phyloP scores from a whole-genome alignment of 345 rosid genomes.

The Theobroma cacao region DNA sequence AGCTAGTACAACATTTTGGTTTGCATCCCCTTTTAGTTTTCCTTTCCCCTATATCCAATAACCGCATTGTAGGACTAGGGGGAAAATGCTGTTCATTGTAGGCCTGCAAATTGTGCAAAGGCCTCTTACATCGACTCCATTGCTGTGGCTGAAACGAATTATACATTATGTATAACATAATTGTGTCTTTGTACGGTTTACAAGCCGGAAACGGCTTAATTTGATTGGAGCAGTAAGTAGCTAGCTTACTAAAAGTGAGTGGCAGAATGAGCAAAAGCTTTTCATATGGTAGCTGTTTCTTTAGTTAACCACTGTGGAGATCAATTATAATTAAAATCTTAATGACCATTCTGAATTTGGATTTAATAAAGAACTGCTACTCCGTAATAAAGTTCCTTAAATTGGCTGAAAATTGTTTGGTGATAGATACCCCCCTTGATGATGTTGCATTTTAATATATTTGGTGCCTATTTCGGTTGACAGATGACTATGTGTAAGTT shows the following conservation, averaged over 20 bases:
- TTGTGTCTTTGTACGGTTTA: background rate
- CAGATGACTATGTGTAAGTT: background rate
- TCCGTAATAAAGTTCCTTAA: background rate
- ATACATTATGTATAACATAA: background rate
- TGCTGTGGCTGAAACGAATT: background rate
- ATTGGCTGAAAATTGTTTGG: background rate
- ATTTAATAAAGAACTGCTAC: background rate
- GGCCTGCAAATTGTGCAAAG: no score
- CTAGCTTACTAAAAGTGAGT: background rate
- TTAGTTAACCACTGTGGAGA: background rate
- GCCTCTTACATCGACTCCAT: background rate
- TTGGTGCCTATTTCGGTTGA: background rate
- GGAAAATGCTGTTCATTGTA: no score
- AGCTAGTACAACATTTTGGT: background rate
- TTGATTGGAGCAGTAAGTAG: background rate
- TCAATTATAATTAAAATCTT: background rate
- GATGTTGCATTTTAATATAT: background rate
- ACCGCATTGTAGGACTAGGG: background rate
- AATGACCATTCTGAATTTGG: background rate
- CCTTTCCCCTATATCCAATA: background rate
- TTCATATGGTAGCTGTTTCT: background rate
- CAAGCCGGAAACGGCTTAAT: background rate
- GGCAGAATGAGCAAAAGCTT: background rate
- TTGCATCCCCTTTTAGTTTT: background rate
- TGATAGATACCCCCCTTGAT: background rate